phyloP scores from a whole-genome alignment of 2,329 filamentous ascomycete genomes.

The Fusarium albidum region DNA sequence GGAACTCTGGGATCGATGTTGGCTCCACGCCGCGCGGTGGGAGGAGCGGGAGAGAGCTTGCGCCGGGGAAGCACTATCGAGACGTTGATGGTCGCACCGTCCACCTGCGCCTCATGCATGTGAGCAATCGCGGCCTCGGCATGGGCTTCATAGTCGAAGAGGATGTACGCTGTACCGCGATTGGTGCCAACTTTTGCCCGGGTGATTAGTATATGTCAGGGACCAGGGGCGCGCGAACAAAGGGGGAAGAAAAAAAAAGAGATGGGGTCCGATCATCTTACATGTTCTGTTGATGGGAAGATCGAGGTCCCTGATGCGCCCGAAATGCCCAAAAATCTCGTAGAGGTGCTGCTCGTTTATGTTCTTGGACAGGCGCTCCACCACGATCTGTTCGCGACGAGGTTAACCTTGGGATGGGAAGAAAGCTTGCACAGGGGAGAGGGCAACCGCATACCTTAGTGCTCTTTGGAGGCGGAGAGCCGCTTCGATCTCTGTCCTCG shows the following conservation, averaged over 20 bases:
- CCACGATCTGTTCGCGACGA: conserved; percentile 74
- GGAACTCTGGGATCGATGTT: conserved; percentile 62
- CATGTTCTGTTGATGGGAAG: conserved; percentile 88
- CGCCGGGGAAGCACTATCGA: conserved; percentile 87
- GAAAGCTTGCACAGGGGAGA: not conserved
- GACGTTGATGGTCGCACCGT: conserved; percentile 83
- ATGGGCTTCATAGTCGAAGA: conserved; percentile 78
- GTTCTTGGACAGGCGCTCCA: conserved; percentile 95
- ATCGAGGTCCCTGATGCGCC: conserved; percentile 84
- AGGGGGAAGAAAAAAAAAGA: not conserved
- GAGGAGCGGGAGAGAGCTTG: conserved; percentile 83
- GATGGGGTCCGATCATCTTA: conserved; percentile 53
- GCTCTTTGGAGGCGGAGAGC: conserved; percentile 52
- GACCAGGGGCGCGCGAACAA: conserved; percentile 4
- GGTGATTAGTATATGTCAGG: conserved; percentile 24
- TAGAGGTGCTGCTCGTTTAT: conserved; percentile 86
- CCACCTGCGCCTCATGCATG: conserved; percentile 97
- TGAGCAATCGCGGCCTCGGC: conserved; percentile 90
- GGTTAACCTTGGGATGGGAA: conserved; percentile 19
- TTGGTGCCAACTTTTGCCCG: conserved; percentile 77
- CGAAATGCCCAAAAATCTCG: conserved; percentile 93
- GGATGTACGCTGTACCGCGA: conserved; percentile 90
- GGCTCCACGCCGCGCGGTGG: conserved; percentile 70
- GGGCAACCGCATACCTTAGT: conserved; percentile 67
- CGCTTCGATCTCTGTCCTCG: conserved; percentile 48